Conservation (phyloP, 208 protist genomes). For the Polymyxa betae region DNA sequence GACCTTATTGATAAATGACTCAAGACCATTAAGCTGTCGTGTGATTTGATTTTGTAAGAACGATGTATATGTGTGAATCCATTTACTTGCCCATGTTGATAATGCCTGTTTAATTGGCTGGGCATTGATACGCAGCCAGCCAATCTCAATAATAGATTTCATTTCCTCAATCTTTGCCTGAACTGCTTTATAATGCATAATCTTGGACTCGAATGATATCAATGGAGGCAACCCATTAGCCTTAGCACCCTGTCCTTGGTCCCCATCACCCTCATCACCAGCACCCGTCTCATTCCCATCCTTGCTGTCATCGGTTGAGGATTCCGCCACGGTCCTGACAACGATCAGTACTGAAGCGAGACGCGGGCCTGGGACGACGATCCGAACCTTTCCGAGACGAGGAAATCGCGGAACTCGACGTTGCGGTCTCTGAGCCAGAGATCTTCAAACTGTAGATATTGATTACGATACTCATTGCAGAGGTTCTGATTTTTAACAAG, state of each 20-base stretch:
- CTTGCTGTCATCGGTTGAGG: background rate
- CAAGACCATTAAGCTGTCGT: conserved; percentile 64
- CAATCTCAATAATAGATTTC: conserved; percentile 82
- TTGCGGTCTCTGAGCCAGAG: conserved; percentile 39
- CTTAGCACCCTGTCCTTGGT: background rate
- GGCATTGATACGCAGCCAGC: conserved; percentile 89
- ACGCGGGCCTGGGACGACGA: background rate
- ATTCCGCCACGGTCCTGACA: too few species aligned
- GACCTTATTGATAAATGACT: conserved; percentile 83
- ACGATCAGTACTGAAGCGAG: too few species aligned
- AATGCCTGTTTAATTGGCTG: conserved; percentile 89
- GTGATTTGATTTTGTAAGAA: conserved; percentile 74
- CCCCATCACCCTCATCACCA: background rate
- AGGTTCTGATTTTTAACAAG: background rate
- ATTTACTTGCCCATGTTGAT: conserved; percentile 84
- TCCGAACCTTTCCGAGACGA: background rate
- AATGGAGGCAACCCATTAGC: conserved; percentile 68
- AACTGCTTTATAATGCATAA: conserved; percentile 86
- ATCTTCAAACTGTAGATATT: conserved; percentile 49
- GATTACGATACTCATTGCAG: conserved; percentile 31
- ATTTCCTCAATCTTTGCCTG: conserved; percentile 78
- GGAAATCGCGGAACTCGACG: conserved; percentile 53
- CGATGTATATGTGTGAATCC: conserved; percentile 89
- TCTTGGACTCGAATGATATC: conserved; percentile 87
- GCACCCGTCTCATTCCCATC: background rate